These are phyloP conservation scores for Aegle marmelos DNA, from an alignment of 345 rosid species.

Conservation along the genomic window DNA sequence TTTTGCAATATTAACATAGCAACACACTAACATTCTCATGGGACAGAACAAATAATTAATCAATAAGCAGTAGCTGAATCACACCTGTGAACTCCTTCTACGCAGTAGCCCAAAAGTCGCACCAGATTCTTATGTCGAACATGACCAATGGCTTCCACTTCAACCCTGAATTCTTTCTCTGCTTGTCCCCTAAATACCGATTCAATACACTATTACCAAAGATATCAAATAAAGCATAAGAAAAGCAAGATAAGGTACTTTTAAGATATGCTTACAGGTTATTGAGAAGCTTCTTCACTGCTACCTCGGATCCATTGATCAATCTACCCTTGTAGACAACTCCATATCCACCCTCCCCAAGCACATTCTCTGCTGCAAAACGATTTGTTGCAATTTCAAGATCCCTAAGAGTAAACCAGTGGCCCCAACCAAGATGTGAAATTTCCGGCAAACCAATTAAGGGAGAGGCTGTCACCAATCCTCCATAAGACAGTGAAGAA, in stretches of 20 bases:
- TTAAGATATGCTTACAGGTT: conserved; percentile 61
- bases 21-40: not conserved
- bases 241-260: not conserved
- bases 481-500: conserved; percentile 49
- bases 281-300: conserved; percentile 95
- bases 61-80: conserved; percentile 12
- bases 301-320: conserved; percentile 89
- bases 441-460: conserved; percentile 86
- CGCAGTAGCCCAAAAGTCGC: conserved; percentile 86
- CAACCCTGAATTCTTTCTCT: conserved; percentile 91
- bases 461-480: conserved; percentile 76
- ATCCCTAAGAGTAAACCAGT: conserved; percentile 98
- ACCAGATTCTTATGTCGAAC: conserved; percentile 95
- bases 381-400: conserved; percentile 80
- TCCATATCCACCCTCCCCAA: conserved; percentile 99
- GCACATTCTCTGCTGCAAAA: conserved; percentile 72
- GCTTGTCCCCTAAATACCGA: conserved; percentile 85
- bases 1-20: not conserved
- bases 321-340: conserved; percentile 84
- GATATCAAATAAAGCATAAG: not conserved
- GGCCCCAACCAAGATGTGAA: conserved; percentile 99
- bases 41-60: not conserved
- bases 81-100: conserved; percentile 92
- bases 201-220: conserved; percentile 8
- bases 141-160: conserved; percentile 98